Evolutionary conservation across 2,329 filamentous ascomycete genomes (phyloP).

Genomic region (Chrysosporium keratinophilum): DNA sequence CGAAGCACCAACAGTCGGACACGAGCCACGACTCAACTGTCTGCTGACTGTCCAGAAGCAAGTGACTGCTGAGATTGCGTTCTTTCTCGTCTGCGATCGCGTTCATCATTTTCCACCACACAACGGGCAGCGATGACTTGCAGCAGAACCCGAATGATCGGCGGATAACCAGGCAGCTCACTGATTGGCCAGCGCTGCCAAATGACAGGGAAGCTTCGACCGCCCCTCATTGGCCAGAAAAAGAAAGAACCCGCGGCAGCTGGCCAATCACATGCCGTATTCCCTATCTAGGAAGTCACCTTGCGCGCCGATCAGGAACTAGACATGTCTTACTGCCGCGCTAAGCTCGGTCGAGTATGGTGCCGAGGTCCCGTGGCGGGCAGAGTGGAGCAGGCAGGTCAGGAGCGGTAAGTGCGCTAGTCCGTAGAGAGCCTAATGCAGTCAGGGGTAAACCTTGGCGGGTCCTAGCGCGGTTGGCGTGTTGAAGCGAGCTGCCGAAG

Average conservation of each 20-base stretch:
- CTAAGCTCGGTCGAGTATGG: neutral
- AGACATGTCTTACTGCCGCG: neutral
- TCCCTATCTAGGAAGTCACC: neutral
- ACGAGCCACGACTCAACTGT: neutral
- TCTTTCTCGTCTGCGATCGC: no score
- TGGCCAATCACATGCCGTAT: neutral
- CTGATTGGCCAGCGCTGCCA: constrained; percentile 1
- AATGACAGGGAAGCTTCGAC: neutral
- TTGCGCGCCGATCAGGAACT: constrained; percentile 2
- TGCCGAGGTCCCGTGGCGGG: neutral
- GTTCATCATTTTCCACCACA: neutral
- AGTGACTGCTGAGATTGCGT: no score
- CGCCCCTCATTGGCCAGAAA: constrained; percentile 1
- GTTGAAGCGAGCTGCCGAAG: neutral
- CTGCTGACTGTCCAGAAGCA: neutral
- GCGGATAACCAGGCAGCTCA: neutral
- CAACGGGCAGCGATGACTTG: no score
- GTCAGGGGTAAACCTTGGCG: neutral
- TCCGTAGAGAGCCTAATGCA: neutral
- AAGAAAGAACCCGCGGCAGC: neutral
- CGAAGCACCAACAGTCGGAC: constrained; percentile 7
- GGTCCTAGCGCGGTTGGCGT: neutral
- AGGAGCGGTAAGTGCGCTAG: neutral
- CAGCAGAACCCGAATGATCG: neutral
- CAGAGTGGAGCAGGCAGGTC: neutral